phyloP scores from a whole-genome alignment of 768 basidiomycete genomes.

The Tricholoma sp. region DNA sequence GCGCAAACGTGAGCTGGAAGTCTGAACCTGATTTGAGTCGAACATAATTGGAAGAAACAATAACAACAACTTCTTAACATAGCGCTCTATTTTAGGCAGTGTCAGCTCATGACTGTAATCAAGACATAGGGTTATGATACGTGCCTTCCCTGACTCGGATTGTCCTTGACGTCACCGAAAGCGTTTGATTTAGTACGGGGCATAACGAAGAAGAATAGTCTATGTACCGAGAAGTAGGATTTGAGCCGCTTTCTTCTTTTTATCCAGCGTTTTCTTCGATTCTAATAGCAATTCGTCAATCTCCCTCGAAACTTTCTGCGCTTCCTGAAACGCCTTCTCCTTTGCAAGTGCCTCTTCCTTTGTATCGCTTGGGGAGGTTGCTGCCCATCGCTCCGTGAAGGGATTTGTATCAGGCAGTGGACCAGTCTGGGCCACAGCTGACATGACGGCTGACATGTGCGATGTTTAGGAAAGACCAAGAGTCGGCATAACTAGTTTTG shows the following conservation, averaged over 20 bases:
- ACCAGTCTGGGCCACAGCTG: neutral
- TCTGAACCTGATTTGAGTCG: slow-evolving; percentile 31
- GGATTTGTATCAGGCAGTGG: neutral
- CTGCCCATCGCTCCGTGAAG: neutral
- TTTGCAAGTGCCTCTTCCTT: slow-evolving; percentile 23
- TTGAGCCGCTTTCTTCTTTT: slow-evolving; percentile 46
- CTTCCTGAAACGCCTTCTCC: slow-evolving; percentile 34
- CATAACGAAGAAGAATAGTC: neutral
- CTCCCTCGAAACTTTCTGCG: slow-evolving; percentile 36
- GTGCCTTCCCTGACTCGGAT: slow-evolving; percentile 54
- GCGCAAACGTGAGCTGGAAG: slow-evolving; percentile 64
- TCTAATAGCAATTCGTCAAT: slow-evolving; percentile 46
- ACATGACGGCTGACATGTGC: neutral
- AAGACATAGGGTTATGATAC: slow-evolving; percentile 2
- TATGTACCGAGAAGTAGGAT: slow-evolving; percentile 49
- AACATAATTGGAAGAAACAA: neutral
- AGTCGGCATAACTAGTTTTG: neutral
- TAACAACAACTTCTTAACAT: slow-evolving; percentile 36
- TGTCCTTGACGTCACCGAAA: slow-evolving; percentile 34
- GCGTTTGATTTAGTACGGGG: neutral
- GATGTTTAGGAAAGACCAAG: slow-evolving; percentile 2
- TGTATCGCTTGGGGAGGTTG: neutral
- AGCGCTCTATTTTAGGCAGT: slow-evolving; percentile 33
- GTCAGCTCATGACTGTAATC: neutral
- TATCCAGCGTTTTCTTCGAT: slow-evolving; percentile 40